These are phyloP conservation scores for Cajanus cajan DNA, from an alignment of 306 rosid species.

Conservation along the genomic window DNA sequence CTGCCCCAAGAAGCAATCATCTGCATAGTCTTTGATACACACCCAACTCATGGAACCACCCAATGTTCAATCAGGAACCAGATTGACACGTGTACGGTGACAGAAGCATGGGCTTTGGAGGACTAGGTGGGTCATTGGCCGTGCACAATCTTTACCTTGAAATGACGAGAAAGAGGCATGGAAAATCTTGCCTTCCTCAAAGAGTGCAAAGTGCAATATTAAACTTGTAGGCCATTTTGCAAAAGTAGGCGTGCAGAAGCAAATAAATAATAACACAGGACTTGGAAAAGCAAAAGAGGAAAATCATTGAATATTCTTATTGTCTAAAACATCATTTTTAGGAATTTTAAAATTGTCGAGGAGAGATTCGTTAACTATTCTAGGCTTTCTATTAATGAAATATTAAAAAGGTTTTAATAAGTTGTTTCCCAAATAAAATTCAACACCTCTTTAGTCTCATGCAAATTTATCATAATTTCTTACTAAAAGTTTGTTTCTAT, in stretches of 20 bases:
- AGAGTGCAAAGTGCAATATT: conserved; percentile 33
- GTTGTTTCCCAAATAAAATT: neutral
- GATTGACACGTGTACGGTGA: conserved; percentile 24
- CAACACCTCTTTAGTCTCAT: neutral
- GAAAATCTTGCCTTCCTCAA: conserved; percentile 28
- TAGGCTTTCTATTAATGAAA: neutral
- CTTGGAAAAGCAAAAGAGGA: conserved; percentile 30
- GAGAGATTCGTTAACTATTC: conserved; percentile 7
- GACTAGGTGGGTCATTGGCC: neutral
- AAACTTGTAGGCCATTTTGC: conserved; percentile 41
- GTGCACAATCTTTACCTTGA: conserved; percentile 16
- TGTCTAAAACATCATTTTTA: conserved; percentile 33
- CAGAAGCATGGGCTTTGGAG: neutral
- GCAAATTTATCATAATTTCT: neutral
- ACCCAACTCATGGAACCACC: neutral
- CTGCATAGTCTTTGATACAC: neutral
- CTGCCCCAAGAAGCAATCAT: neutral
- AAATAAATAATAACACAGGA: conserved; percentile 35
- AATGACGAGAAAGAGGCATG: conserved; percentile 30
- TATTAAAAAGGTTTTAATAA: neutral
- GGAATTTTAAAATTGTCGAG: neutral
- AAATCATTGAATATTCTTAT: conserved; percentile 37
- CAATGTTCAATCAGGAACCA: neutral
- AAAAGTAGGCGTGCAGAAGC: conserved; percentile 52
- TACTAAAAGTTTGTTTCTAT: too few species aligned